phyloP scores from a whole-genome alignment of 257 asterid species.

The Gardenia jasminoides region DNA sequence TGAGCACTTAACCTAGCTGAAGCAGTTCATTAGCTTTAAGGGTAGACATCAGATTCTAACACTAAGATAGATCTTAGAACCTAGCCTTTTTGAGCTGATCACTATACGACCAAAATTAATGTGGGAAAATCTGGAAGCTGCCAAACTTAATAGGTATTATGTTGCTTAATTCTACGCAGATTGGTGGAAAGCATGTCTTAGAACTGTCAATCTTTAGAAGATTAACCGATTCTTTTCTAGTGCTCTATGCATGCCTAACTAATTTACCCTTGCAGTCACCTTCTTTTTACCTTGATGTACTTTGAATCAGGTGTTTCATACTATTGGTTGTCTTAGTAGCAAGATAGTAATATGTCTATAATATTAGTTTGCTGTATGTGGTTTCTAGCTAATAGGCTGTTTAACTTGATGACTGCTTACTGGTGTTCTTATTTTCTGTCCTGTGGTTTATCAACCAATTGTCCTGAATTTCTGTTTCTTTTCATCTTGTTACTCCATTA shows the following conservation, averaged over 20 bases:
- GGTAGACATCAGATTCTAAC: background rate
- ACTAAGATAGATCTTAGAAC: background rate
- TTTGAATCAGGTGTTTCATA: background rate
- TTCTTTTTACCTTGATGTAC: background rate
- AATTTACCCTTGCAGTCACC: background rate
- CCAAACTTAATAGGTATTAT: too few relatives aligned
- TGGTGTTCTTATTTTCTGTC: background rate
- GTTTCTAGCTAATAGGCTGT: background rate
- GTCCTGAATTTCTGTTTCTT: background rate
- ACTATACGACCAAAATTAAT: background rate
- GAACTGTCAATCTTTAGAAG: background rate
- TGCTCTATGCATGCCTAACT: background rate
- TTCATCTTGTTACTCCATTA: constrained; percentile 4
- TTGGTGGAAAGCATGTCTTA: too few relatives aligned
- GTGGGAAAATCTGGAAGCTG: background rate
- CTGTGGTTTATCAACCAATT: background rate
- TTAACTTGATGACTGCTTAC: background rate
- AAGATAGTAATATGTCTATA: too few relatives aligned
- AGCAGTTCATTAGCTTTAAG: background rate
- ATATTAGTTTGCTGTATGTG: background rate
- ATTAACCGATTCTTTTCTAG: background rate
- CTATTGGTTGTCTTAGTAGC: background rate
- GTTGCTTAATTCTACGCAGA: too few relatives aligned
- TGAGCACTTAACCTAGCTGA: background rate
- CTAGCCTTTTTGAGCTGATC: background rate